Conservation (phyloP, 495 filamentous ascomycete genomes). For the Hyphodiscus hymeniophilus region DNA sequence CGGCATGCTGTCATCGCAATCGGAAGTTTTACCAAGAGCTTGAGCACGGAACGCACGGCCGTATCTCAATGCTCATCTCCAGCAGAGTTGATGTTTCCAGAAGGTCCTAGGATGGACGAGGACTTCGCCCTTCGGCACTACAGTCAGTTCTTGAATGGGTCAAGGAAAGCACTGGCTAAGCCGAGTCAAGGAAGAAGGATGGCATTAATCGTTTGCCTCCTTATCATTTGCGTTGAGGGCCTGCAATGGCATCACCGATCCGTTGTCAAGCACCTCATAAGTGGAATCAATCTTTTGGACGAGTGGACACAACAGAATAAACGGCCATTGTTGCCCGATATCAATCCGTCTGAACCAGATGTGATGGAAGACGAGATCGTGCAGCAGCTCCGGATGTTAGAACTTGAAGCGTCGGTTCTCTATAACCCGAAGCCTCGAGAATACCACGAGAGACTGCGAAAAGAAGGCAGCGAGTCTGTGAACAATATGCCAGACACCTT, state of each 20-base stretch:
- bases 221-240: conserved; percentile 14
- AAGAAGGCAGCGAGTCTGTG: conserved; percentile 3
- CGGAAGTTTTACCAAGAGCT: no score
- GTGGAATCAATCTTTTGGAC: conserved; percentile 2
- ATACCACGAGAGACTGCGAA: conserved; percentile 2
- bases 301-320: neutral
- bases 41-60: no score
- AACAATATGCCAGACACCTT: conserved; percentile 10
- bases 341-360: conserved; percentile 7
- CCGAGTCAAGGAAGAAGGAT: conserved; percentile 2
- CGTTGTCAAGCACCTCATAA: neutral
- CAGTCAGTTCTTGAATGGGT: conserved; percentile 7
- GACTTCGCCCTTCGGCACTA: conserved; percentile 1
- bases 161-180: neutral
- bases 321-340: neutral
- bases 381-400: conserved; percentile 9
- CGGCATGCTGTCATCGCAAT: conserved; percentile 58
- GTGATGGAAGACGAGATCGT: conserved; percentile 12
- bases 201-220: conserved; percentile 11
- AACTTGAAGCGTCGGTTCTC: conserved; percentile 7
- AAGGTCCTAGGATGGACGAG: neutral
- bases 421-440: neutral
- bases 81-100: neutral
- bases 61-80: no score
- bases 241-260: conserved; percentile 9